These are phyloP conservation scores for Metschnikowia vanudenii DNA, from an alignment of 805 yeast species.

Conservation along the genomic window DNA sequence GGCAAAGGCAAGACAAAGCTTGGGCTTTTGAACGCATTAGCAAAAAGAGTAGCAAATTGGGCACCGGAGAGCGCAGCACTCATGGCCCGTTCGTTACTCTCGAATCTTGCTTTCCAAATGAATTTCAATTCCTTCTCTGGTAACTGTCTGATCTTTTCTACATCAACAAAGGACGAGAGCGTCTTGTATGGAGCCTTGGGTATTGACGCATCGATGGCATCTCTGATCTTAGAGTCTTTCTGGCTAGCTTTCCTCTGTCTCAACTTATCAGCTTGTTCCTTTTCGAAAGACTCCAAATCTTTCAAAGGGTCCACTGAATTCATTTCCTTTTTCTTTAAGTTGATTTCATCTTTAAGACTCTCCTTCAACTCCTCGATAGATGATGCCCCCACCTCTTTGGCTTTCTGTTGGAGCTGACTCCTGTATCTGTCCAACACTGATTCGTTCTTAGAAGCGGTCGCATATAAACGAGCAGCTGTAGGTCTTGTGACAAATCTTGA, in stretches of 20 bases:
- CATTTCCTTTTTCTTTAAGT: slow-evolving; percentile 52
- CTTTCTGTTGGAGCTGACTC: slow-evolving; percentile 35
- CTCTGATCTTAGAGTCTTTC: slow-evolving; percentile 27
- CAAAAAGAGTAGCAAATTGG: slow-evolving; percentile 61
- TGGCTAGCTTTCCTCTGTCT: slow-evolving; percentile 21
- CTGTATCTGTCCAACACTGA: slow-evolving; percentile 24
- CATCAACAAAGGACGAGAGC: slow-evolving; percentile 66
- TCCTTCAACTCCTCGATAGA: slow-evolving; percentile 60
- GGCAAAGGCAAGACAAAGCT: slow-evolving; percentile 90
- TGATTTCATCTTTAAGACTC: slow-evolving; percentile 61
- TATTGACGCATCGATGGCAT: slow-evolving; percentile 35
- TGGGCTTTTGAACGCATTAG: slow-evolving; percentile 71
- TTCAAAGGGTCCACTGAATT: slow-evolving; percentile 66
- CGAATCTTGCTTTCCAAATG: slow-evolving; percentile 88
- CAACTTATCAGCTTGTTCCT: slow-evolving; percentile 33
- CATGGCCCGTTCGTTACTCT: slow-evolving; percentile 53
- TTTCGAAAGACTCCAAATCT: slow-evolving; percentile 59
- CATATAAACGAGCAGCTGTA: slow-evolving; percentile 4
- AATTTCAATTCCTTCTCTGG: slow-evolving; percentile 64
- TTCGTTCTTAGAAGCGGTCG: slow-evolving; percentile 6
- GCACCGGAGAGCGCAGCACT: slow-evolving; percentile 60
- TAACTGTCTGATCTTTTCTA: slow-evolving; percentile 59
- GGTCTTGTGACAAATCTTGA: background rate
- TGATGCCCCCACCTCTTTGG: slow-evolving; percentile 33
- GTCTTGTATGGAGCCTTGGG: slow-evolving; percentile 62